Percentiles rank a stretch among this genome's conserved stretches.
phyloP scores from a whole-genome alignment of 345 rosid species.

The Bruguiera parviflora region DNA sequence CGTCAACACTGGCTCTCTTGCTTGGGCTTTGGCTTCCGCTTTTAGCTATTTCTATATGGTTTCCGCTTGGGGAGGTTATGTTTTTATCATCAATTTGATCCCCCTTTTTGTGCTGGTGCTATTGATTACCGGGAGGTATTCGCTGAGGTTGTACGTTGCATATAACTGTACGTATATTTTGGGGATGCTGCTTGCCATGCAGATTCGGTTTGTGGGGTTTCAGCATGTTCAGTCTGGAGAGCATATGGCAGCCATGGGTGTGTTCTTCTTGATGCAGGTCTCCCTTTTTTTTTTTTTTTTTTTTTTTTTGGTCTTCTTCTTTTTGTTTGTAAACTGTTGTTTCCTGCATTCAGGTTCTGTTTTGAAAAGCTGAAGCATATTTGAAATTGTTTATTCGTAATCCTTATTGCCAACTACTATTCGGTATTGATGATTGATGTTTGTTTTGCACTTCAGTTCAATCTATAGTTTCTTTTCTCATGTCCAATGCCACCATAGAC shows the following conservation, averaged over 20 bases:
- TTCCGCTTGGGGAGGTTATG: slow-evolving; percentile 99
- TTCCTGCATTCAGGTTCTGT: too few species aligned
- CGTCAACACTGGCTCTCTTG: slow-evolving; percentile 81
- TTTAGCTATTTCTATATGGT: slow-evolving; percentile 98
- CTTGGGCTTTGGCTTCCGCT: slow-evolving; percentile 92
- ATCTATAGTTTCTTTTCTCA: neutral
- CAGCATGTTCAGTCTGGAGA: slow-evolving; percentile 99
- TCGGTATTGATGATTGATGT: neutral
- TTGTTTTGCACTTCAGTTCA: neutral
- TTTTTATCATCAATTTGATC: slow-evolving; percentile 87
- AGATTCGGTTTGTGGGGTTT: slow-evolving; percentile 95
- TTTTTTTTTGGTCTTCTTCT: too few species aligned
- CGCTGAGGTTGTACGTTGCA: slow-evolving; percentile 87
- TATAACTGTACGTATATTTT: slow-evolving; percentile 86
- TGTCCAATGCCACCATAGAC: neutral
- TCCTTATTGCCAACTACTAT: too few species aligned
- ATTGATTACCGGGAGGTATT: slow-evolving; percentile 87
- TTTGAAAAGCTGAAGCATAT: too few species aligned
- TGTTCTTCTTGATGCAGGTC: slow-evolving; percentile 96
- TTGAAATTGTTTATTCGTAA: too few species aligned
- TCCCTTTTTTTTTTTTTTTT: neutral
- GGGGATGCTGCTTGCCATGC: slow-evolving; percentile 99
- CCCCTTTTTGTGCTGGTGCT: slow-evolving; percentile 96
- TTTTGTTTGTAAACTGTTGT: neutral
- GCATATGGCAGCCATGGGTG: slow-evolving; percentile 99